Percentiles rank a stretch among this genome's conserved stretches.
phyloP scores from a whole-genome alignment of 768 basidiomycete species.

The Suillus cothurnatus region DNA sequence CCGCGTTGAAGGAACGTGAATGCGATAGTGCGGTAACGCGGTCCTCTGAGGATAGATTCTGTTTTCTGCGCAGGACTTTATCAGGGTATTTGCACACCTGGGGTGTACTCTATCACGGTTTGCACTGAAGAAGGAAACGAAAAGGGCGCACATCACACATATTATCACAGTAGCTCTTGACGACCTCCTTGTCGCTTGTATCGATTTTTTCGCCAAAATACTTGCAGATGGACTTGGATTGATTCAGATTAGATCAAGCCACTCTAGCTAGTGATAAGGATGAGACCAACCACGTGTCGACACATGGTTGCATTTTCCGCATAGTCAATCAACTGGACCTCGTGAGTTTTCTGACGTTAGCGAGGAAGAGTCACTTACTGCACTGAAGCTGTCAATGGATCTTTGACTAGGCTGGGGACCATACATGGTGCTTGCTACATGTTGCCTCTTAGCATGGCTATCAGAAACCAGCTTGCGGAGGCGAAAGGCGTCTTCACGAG shows the following conservation, averaged over 20 bases:
- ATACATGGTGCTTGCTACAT: slow-evolving; percentile 43
- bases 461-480: slow-evolving; percentile 55
- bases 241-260: not conserved
- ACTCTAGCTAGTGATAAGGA: not conserved
- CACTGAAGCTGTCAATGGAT: slow-evolving; percentile 60
- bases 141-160: slow-evolving; percentile 77
- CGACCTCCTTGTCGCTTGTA: slow-evolving; percentile 41
- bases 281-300: slow-evolving; percentile 65
- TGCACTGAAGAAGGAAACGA: not conserved
- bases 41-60: slow-evolving; percentile 49
- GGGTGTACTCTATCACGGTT: not conserved
- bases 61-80: slow-evolving; percentile 53
- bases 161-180: slow-evolving; percentile 59
- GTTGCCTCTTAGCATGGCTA: slow-evolving; percentile 47
- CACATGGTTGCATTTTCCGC: slow-evolving; percentile 63
- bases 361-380: slow-evolving; percentile 45
- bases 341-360: slow-evolving; percentile 13
- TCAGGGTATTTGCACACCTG: slow-evolving; percentile 82
- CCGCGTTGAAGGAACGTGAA: slow-evolving; percentile 11
- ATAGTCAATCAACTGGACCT: slow-evolving; percentile 46
- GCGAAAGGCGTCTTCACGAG: slow-evolving; percentile 70
- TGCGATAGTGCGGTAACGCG: slow-evolving; percentile 26
- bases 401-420: slow-evolving; percentile 70
- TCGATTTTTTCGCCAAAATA: slow-evolving; percentile 80
- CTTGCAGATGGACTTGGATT: slow-evolving; percentile 64